Base-by-base conservation (phyloP, 306 rosid species). In the Prunus davidiana region DNA sequence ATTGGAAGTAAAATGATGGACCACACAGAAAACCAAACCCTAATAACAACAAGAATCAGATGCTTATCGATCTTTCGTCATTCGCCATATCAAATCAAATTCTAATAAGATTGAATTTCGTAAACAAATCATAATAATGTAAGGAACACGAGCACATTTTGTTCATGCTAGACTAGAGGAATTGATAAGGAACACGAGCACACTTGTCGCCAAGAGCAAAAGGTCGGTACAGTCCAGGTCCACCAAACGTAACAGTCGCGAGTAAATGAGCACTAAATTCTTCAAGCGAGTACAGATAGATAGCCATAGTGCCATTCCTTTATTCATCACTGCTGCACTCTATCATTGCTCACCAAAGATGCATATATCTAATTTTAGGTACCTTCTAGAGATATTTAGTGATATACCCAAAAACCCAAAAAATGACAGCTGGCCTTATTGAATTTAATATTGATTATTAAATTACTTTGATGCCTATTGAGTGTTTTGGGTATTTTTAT, bases 201-300 rank as follows among this genome's bases (percentile, higher is more conserved):
- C 43, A 6, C 43, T 34, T 34, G 43, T 34, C 1, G 43, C 9
- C 8, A 1, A 34, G 43, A 5, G 18, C 38, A 12, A 15, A 4
- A 13, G 65, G 38, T 34, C 65, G 28, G 38, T 22, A 3, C 34
- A 46, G n/a, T 32, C 38, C 38, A 32, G 38, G 38, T 32, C 38
- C 47, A 61, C 60, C 78, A 61, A 61, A 74, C 69, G 9, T 3
- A 61, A 74, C 34, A 61, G 57, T 3, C 30, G 15, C 69, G 11
- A 45, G 77, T 73, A 73, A 34, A 73, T 61, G 69, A 61, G 69
- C 77, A 61, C 60, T 61, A 61, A 60, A 60, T 73, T 43, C 38
- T 2, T 60, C 54, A 38, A 72, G 22, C 20, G 3, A 24, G 67
- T 14, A 41, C 12, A 32, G 38, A 32, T 32, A 14, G 32, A 56